Conservation (phyloP, 352 stramenopile genomes). For the Globisporangium lucens region DNA sequence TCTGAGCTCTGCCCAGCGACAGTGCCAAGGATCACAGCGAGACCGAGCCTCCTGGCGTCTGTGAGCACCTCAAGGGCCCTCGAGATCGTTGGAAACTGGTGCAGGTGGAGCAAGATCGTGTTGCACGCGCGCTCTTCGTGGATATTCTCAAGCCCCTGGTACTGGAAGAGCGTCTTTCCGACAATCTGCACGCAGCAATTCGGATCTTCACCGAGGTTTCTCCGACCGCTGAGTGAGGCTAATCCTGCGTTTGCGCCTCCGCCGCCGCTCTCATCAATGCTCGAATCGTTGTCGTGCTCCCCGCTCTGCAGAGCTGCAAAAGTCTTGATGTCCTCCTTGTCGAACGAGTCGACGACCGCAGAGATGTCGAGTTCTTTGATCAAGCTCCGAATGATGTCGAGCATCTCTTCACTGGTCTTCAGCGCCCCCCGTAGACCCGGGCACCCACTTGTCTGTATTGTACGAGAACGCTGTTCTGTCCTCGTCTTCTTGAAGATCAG, state of each 20-base stretch:
- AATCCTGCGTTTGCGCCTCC: not conserved
- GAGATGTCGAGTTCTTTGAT: constrained; percentile 53
- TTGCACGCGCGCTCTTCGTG: constrained; percentile 60
- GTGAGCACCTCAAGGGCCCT: constrained; percentile 36
- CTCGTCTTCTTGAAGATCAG: constrained; percentile 7
- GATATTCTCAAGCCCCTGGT: constrained; percentile 35
- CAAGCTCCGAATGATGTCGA: constrained; percentile 50
- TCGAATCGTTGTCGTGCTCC: constrained; percentile 38
- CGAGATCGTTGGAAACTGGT: constrained; percentile 56
- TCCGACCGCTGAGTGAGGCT: not conserved
- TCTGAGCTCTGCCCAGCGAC: constrained; percentile 29
- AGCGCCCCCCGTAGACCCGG: constrained; percentile 37
- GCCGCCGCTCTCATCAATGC: not conserved
- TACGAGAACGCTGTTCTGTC: constrained; percentile 36
- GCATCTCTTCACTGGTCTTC: constrained; percentile 61
- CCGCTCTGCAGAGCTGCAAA: constrained; percentile 42
- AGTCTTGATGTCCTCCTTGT: constrained; percentile 43
- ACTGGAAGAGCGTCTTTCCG: constrained; percentile 29
- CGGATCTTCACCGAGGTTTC: constrained; percentile 36
- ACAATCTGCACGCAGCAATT: constrained; percentile 54
- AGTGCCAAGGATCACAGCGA: constrained; percentile 51
- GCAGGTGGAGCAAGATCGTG: constrained; percentile 48
- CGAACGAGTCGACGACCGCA: constrained; percentile 63
- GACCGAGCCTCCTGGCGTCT: constrained; percentile 45
- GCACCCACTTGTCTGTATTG: constrained; percentile 68